Percentiles rank a stretch among this genome's conserved stretches.
Conservation (phyloP, 176 grass and related monocot genomes). For the Avena atlantica region DNA sequence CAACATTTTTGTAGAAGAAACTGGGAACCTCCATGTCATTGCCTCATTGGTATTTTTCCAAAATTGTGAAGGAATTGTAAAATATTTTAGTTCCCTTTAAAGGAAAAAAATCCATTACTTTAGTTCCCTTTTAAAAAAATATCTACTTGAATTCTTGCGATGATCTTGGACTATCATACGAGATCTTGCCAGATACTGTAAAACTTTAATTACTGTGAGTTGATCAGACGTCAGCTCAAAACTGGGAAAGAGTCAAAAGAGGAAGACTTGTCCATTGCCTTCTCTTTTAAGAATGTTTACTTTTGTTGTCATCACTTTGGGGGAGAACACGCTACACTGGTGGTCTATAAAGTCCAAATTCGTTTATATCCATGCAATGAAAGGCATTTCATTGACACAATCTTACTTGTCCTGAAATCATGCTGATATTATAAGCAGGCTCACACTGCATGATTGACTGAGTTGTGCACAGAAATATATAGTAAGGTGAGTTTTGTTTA, state of each 20-base stretch:
- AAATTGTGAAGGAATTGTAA: neutral
- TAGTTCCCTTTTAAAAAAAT: neutral
- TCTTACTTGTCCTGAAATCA: neutral
- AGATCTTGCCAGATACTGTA: neutral
- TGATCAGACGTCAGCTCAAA: neutral
- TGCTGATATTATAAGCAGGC: slow-evolving; percentile 19
- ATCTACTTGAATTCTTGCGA: neutral
- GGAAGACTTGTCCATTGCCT: neutral
- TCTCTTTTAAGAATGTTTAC: slow-evolving; percentile 22
- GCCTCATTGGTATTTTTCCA: neutral
- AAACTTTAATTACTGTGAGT: neutral
- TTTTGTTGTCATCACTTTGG: slow-evolving; percentile 30
- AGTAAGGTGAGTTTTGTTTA: neutral
- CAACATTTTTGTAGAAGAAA: neutral
- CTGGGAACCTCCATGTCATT: neutral
- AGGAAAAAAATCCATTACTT: neutral
- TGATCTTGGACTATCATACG: neutral
- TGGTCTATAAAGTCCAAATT: slow-evolving; percentile 2
- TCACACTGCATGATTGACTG: neutral
- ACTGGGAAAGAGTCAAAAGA: slow-evolving; percentile 37
- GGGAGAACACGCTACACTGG: neutral
- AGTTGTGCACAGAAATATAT: neutral
- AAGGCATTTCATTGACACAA: neutral
- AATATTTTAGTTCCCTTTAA: neutral
- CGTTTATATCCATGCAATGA: neutral